Conservation (phyloP, 1,139 yeast genomes). For the Kodamaea suecica region DNA sequence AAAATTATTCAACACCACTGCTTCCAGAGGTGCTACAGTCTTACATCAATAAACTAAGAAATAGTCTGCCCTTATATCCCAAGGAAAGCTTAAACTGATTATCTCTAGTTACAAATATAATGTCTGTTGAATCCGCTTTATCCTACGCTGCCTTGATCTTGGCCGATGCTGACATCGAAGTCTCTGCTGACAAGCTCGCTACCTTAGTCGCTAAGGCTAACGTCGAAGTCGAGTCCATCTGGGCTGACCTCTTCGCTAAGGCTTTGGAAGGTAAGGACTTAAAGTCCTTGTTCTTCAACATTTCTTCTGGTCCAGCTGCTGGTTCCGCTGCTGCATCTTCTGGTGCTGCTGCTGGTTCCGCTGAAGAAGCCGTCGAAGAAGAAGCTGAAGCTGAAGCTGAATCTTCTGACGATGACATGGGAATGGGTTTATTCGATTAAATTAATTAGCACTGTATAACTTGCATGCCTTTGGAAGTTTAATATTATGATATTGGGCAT, state of each 20-base stretch:
- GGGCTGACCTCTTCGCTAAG: conserved; percentile 95
- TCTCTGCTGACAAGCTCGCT: conserved; percentile 88
- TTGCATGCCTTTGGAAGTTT: too few species aligned
- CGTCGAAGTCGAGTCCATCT: conserved; percentile 64
- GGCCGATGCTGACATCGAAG: conserved; percentile 95
- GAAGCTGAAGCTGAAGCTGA: conserved; percentile 44
- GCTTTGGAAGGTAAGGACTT: conserved; percentile 96
- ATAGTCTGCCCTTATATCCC: conserved; percentile 23
- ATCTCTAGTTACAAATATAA: conserved; percentile 25
- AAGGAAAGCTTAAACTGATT: conserved; percentile 23
- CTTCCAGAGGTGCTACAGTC: too few species aligned
- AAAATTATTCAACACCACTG: conserved; percentile 5
- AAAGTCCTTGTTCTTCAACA: conserved; percentile 83
- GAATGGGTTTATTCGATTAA: conserved; percentile 74
- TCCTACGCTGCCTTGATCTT: conserved; percentile 95
- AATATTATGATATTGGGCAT: too few species aligned
- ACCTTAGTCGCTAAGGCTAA: conserved; percentile 68
- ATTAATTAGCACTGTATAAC: conserved; percentile 14
- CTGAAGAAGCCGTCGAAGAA: conserved; percentile 49
- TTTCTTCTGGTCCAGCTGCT: conserved; percentile 54
- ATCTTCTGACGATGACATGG: conserved; percentile 81
- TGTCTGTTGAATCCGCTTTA: conserved; percentile 63
- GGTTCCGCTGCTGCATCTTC: conserved; percentile 46
- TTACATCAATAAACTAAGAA: conserved; percentile 19
- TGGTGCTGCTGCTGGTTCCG: conserved; percentile 63